These are phyloP conservation scores for Suillus placidus DNA, from an alignment of 768 basidiomycete genomes.

Conservation along the genomic window DNA sequence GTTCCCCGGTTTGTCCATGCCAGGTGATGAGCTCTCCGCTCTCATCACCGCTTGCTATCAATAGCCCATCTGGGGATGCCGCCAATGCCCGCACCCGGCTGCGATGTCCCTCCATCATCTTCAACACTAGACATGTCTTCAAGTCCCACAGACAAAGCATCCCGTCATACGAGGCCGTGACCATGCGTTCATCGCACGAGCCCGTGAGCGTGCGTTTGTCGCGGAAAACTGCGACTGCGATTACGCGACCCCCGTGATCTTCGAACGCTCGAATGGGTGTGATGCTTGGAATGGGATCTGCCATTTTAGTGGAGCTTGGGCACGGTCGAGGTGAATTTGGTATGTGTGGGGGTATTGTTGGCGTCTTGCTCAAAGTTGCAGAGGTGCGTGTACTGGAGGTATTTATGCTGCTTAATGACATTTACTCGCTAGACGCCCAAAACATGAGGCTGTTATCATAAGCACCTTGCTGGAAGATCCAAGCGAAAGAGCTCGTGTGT, in stretches of 20 bases:
- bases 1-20: too few relatives aligned
- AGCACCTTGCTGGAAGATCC: too few relatives aligned
- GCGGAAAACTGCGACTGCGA: not conserved
- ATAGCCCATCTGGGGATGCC: not conserved
- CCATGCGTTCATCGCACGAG: not conserved
- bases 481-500: too few relatives aligned
- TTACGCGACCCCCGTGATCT: not conserved
- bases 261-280: not conserved
- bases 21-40: not conserved
- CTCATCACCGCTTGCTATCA: not conserved
- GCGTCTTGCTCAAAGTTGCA: too few relatives aligned
- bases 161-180: not conserved
- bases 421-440: too few relatives aligned
- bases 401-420: too few relatives aligned
- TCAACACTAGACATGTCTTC: not conserved
- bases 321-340: not conserved
- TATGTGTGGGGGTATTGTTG: not conserved
- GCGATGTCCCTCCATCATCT: not conserved
- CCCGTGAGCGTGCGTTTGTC: not conserved
- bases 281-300: not conserved
- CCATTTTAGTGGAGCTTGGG: not conserved
- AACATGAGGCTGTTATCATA: too few relatives aligned
- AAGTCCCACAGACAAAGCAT: not conserved
- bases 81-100: not conserved
- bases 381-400: too few relatives aligned